phyloP scores from a whole-genome alignment of 805 yeast genomes.

The Helenozyma rhizophorensis region DNA sequence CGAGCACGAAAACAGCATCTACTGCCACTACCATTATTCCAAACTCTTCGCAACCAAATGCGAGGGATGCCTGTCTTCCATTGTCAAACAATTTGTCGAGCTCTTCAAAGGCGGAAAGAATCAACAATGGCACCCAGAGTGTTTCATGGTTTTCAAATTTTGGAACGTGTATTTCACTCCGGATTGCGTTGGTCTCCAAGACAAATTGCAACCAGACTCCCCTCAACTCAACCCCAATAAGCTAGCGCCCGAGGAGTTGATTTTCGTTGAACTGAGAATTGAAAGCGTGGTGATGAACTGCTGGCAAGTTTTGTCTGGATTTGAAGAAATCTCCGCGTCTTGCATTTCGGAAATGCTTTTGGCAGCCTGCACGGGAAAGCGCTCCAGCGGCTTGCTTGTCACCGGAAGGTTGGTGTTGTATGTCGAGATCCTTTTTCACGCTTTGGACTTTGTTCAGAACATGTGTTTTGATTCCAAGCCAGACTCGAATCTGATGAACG shows the following conservation, averaged over 20 bases:
- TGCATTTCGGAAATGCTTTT: slow-evolving; percentile 90
- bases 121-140: slow-evolving; percentile 99
- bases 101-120: slow-evolving; percentile 84
- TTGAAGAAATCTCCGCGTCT: slow-evolving; percentile 86
- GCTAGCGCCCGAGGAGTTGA: slow-evolving; percentile 42
- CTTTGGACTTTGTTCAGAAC: slow-evolving; percentile 52
- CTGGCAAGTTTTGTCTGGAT: slow-evolving; percentile 84
- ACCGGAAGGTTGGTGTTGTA: slow-evolving; percentile 70
- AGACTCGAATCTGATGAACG: slow-evolving; percentile 13
- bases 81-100: slow-evolving; percentile 91
- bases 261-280: slow-evolving; percentile 58
- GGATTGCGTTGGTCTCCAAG: slow-evolving; percentile 48
- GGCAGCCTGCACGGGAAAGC: slow-evolving; percentile 70
- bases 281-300: slow-evolving; percentile 57
- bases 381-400: slow-evolving; percentile 58
- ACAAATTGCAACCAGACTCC: slow-evolving; percentile 3
- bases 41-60: slow-evolving; percentile 80
- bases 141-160: slow-evolving; percentile 95
- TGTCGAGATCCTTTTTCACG: slow-evolving; percentile 71
- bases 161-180: slow-evolving; percentile 85
- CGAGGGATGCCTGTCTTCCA: slow-evolving; percentile 89
- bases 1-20: slow-evolving; percentile 77
- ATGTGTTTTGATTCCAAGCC: slow-evolving; percentile 17
- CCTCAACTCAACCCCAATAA: slow-evolving; percentile 9
- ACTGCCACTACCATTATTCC: slow-evolving; percentile 92